Percentiles rank a stretch among this genome's conserved stretches.
Conservation (phyloP, 164 flowering plant species). For the Sextonia rubra region DNA sequence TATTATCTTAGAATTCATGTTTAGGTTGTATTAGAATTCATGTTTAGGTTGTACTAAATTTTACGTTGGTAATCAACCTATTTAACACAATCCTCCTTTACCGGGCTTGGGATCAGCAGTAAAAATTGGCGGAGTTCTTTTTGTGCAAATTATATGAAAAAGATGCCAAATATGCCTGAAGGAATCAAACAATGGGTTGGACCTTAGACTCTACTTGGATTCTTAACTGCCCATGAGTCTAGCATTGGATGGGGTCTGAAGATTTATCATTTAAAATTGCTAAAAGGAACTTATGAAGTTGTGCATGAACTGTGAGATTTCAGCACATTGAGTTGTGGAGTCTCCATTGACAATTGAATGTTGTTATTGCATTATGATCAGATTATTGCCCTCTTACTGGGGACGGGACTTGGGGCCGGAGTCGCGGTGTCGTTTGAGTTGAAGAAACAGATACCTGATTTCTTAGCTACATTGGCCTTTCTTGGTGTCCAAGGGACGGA, state of each 20-base stretch:
- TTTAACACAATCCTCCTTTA: no score
- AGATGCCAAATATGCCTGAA: no score
- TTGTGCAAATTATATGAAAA: no score
- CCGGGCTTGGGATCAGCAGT: no score
- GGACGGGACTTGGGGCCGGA: constrained; percentile 41
- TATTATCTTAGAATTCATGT: no score
- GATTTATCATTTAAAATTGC: no score
- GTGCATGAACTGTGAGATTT: neutral
- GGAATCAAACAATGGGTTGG: neutral
- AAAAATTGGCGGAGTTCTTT: no score
- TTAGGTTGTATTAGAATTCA: no score
- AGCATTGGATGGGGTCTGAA: neutral
- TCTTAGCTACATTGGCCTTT: neutral
- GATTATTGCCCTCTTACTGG: constrained; percentile 36
- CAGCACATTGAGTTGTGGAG: neutral
- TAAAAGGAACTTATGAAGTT: neutral
- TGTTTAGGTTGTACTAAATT: no score
- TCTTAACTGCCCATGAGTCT: neutral
- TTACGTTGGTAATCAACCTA: no score
- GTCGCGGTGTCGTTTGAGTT: constrained; percentile 34
- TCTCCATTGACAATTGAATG: neutral
- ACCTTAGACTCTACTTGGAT: neutral
- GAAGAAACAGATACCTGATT: constrained; percentile 16
- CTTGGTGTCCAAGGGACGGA: neutral
- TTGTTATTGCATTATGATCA: constrained; percentile 7